Evolutionary conservation across 169 alveolate species (phyloP).

Genomic region (Plasmodium vivax): DNA sequence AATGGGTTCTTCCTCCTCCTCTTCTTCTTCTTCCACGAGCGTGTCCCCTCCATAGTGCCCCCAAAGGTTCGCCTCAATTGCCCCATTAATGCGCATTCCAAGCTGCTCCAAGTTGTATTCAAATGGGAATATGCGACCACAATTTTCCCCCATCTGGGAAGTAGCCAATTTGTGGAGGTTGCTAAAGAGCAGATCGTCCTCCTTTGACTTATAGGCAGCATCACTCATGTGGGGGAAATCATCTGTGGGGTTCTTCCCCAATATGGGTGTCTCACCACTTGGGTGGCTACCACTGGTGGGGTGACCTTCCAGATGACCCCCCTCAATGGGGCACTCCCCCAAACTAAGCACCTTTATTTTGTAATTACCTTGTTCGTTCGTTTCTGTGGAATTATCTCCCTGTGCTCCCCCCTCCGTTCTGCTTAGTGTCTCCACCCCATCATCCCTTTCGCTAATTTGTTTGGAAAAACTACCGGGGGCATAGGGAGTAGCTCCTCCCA

Average conservation of each 20-base stretch:
- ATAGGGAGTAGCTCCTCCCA: background rate
- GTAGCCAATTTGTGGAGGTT: background rate
- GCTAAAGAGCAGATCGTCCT: background rate
- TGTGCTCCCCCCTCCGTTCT: background rate
- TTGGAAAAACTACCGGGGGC: background rate
- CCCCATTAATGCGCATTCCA: background rate
- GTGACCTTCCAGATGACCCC: background rate
- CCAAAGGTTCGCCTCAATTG: background rate
- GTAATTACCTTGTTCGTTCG: background rate
- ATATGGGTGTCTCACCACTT: background rate
- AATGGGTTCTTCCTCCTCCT: background rate
- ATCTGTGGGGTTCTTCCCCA: background rate
- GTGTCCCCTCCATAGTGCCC: background rate
- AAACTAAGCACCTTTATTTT: background rate
- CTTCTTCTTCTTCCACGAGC: background rate
- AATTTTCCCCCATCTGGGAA: background rate
- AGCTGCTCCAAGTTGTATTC: background rate
- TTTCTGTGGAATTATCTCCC: background rate
- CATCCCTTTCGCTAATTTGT: background rate
- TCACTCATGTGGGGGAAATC: background rate
- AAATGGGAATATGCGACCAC: background rate
- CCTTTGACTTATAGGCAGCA: background rate
- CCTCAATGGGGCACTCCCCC: background rate
- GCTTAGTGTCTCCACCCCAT: background rate
- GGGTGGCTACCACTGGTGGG: background rate